Conservation (phyloP, 805 yeast genomes). For the Trichomonascus vanleenenianus region DNA sequence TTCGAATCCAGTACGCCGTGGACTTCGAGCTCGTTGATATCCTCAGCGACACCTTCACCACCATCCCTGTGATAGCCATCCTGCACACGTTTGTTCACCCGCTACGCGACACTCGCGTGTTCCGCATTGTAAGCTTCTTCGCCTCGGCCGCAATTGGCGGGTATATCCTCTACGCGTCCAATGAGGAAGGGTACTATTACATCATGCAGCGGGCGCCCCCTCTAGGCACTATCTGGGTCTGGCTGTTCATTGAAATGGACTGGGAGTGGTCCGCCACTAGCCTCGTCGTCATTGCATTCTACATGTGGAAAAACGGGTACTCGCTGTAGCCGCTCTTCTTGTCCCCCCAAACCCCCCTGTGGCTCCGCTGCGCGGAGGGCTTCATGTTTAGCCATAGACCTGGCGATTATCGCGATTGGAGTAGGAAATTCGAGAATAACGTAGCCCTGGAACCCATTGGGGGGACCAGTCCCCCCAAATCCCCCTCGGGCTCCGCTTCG, state of each 20-base stretch:
- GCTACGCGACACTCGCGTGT: constrained; percentile 10
- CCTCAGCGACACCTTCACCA: constrained; percentile 16
- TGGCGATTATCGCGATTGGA: too few relatives aligned
- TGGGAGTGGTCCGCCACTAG: constrained; percentile 27
- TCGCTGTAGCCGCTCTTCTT: background rate
- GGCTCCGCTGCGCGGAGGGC: too few relatives aligned
- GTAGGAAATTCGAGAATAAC: too few relatives aligned
- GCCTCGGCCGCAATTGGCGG: constrained; percentile 25
- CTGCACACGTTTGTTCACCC: constrained; percentile 26
- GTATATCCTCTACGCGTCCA: constrained; percentile 27
- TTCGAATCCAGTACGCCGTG: constrained; percentile 29
- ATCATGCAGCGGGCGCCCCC: constrained; percentile 35
- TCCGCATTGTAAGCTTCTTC: constrained; percentile 18
- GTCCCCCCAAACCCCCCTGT: too few relatives aligned
- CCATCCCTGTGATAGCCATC: constrained; percentile 27
- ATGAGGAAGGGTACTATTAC: constrained; percentile 31
- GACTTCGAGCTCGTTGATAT: constrained; percentile 10
- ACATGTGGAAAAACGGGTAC: constrained; percentile 15
- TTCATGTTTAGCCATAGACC: too few relatives aligned
- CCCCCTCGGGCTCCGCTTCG: too few relatives aligned
- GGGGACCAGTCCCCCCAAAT: too few relatives aligned
- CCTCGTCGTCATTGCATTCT: constrained; percentile 21
- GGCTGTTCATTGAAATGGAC: constrained; percentile 34
- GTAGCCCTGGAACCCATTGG: too few relatives aligned
- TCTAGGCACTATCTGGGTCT: constrained; percentile 33